Base-by-base conservation (phyloP, 177 flowering plant species). In the Vitis hybrid region DNA sequence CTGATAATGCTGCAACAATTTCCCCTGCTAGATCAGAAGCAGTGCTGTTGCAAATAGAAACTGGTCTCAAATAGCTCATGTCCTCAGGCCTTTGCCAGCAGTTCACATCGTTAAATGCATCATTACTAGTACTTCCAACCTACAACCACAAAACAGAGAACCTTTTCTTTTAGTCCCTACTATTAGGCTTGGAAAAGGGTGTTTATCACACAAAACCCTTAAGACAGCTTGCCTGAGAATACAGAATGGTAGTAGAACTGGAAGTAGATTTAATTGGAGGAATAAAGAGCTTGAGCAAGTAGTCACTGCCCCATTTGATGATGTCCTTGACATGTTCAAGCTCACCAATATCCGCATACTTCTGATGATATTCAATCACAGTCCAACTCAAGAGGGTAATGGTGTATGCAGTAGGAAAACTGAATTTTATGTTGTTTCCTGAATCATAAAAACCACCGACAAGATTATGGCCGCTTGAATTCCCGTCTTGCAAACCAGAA, bases 31-130 rank as follows among this genome's bases (percentile, higher is more conserved):
- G 68, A 70, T 92, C 92, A 0, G 89, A 72, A 69, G 82, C 86
- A 0, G 78, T 60, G 17, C n/a, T 33, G 22, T 59, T 69, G 59
- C 91, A 87, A 33, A 19, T 38, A 1, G 82, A 78, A 63, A 85
- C 84, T 0, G 81, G 82, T 58, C 92, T 79, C 3, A 31, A 54
- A 65, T 89, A 85, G 47, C 47, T 71, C 89, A 88, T 87, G 69
- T 86, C 90, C 71, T 91, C 92, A 2, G 92, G 94, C 64, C 91
- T 76, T 78, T 84, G 83, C 94, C 97, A 90, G 76, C 94, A 91
- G 44, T 28, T 82, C n/a, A 75, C 67, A 63, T 88, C 88, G 31
- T 70, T 79, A 3, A 59, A 59, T 4, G 71, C 65, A 47, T 50
- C 75, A 11, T 69, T 80, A n/a, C 66, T 18, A 2, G 79, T 59